Evolutionary conservation across 2,329 filamentous ascomycete genomes (phyloP), one percentile per base, ranked within the genome.

Genomic region (Colletotrichum spaethianum): DNA sequence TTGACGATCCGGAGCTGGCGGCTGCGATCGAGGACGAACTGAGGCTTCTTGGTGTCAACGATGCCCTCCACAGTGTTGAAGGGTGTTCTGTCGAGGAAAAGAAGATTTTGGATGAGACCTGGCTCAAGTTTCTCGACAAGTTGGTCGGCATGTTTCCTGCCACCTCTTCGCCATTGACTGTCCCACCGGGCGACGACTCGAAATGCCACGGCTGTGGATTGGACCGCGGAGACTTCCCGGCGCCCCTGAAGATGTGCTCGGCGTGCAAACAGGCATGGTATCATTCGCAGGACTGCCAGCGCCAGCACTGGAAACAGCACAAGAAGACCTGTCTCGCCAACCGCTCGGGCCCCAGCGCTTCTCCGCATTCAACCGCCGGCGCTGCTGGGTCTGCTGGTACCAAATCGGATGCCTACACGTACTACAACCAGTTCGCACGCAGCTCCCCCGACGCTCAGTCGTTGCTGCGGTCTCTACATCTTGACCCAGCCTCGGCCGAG

Each of bases 271-370:
- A 61, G 33, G 64, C 55, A 0, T 67, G 64, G 56, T 67, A 67
- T 44, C 64, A 67, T 9, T 67, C 64, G 23, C 56, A 42, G 33
- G 64, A 61, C 26, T 67, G 64, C 28, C 64, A 67, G 12, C 64
- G 33, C 6, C 12, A 33, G 23, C 55, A 67, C 20, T 60, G 64
- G 55, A 60, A 61, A 8, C 16, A 16, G 55, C 55, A 67, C 46
- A 67, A 44, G 55, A 56, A 33, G 6, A 7, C 33, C 5, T 67
- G 64, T n/a, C 33, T 67, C 44, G 55, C 55, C 26, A 53, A 53
- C 36, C 64, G 64, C 63, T 20, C 40, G 8, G 50, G 26, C 1
- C 5, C 6, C 16, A 53, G 20, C 26, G 3, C 16, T 28, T 11
- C 28, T 1, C 50, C 26, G 9, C 26, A 7, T 26, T 20, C 50